Percentiles rank a stretch among this genome's conserved stretches.
Evolutionary conservation across 139 green algal genomes (phyloP).

Genomic region (Diplosphaera chodatii): DNA sequence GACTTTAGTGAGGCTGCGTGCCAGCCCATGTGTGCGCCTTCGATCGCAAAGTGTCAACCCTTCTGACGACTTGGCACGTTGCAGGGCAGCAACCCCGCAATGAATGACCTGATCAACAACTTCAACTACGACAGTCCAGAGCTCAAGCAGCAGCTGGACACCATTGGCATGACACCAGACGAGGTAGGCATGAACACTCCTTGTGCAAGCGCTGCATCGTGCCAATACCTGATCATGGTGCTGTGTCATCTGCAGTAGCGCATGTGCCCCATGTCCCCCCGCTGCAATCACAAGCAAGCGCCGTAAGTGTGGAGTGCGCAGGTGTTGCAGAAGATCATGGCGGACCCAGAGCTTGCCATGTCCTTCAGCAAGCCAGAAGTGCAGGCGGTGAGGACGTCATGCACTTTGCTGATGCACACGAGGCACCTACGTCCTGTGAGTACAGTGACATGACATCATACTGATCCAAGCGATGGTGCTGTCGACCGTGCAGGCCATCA

Average conservation of each 20-base stretch:
- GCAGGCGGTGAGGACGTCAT: neutral
- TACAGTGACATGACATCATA: too few relatives aligned
- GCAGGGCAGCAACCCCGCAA: constrained; percentile 12
- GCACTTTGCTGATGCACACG: constrained; percentile 1
- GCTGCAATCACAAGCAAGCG: too few relatives aligned
- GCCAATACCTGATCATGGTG: too few relatives aligned
- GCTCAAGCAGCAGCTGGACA: constrained; percentile 65
- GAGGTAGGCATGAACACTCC: constrained; percentile 55
- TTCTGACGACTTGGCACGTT: too few relatives aligned
- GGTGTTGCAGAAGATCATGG: constrained; percentile 47
- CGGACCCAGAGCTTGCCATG: constrained; percentile 67
- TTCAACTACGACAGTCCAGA: constrained; percentile 41
- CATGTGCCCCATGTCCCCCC: too few relatives aligned
- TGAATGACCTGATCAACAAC: constrained; percentile 35
- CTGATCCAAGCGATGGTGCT: too few relatives aligned
- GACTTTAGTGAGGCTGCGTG: too few relatives aligned
- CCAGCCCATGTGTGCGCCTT: too few relatives aligned
- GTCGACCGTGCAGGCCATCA: constrained; percentile 62
- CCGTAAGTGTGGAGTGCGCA: neutral
- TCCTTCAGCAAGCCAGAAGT: neutral
- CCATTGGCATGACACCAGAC: constrained; percentile 69
- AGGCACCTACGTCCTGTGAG: too few relatives aligned
- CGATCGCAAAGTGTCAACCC: too few relatives aligned
- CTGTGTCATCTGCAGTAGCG: too few relatives aligned
- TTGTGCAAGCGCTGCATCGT: neutral